Base-by-base conservation (phyloP, 768 basidiomycete genomes). In the Termitomyces eurrhizus region DNA sequence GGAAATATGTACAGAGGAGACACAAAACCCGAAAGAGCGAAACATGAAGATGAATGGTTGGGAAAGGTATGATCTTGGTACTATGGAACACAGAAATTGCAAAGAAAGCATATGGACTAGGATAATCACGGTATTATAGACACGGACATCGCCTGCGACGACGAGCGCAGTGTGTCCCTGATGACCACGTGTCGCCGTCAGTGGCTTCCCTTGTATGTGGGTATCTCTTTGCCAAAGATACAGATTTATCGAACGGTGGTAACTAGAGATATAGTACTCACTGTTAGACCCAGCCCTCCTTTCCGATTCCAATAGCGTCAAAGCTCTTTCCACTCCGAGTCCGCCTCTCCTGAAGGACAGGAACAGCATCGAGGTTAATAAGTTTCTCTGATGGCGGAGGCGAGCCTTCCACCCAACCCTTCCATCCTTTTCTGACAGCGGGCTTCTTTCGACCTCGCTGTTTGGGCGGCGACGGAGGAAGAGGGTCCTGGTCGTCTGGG, bases 381-480 rank as follows among this genome's bases (percentile, higher is more conserved):
- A 92, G 76, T 72, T 91, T 92, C 67, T 86, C 82, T 16, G 89
- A 90, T 24, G 91, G 88, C 56, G 85, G 84, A 29, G 89, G 89
- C 24, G 90, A 91, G 65, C 90, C 90, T 77, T 92, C 91, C 24
- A 93, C 88, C 91, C 91, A 93, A 42, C 91, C 91, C 77, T 93
- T 93, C 91, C 91, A 93, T 18, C 91, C 91, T 72, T 93, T 93
- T 74, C 81, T 86, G 39, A 82, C 86, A 0, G 86, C 80, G 48
- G 80, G 76, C 65, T 87, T 86, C 77, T 83, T 90, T 71, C 79
- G 82, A 49, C 81, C 80, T n/a, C 72, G 75, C 32, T 66, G 69
- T 29, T 67, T 66, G 12, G 70, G 64, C 64, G 68, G 57, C 71
- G 67, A 64, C 12, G 64, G 42, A 61, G 62, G 60, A 33, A 80